Evolutionary conservation across 2,329 filamentous ascomycete species (phyloP), one percentile per base, ranked within the genome.

Genomic region (Alternaria triticina): DNA sequence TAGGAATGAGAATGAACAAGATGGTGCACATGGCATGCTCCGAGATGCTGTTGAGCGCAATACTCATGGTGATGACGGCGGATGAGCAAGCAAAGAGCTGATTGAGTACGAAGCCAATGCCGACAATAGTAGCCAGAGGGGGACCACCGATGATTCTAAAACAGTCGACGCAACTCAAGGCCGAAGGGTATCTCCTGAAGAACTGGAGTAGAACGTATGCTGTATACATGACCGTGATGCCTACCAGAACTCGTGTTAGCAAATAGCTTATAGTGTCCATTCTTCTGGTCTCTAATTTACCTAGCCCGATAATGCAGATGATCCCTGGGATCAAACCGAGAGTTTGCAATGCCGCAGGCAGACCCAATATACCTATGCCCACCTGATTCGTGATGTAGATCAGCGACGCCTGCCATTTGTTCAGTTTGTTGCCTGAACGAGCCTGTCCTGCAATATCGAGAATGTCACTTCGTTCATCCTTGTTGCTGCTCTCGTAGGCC

Each of bases 31-130:
- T 84, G 1, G 85, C 86, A 62, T 89, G 84, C 6, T 86, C 75
- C 11, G 87, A 87, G 47, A 91, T 81, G 56, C 84, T 87, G 71
- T 88, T 87, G 74, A 91, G 86, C 71, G 89, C 89, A 70, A 91
- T 89, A 44, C 59, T 58, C 52, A 69, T 55, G 0, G 64, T 66
- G 23, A 69, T 49, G 12, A 57, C 44, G 10, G 66, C 49, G 1
- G 61, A 66, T 22, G 58, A 30, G 47, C 66, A 68, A 15, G 49
- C 65, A 12, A 68, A 47, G 27, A 55, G 23, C 13, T 64, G 61
- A 11, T 66, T 68, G 8, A 68, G 55, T 0, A 68, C 66, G 15
- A 59, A 60, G 25, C 57, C 64, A 25, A 49, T 52, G 4, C 63
- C 64, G 22, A 66, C 60, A 12, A 61, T 6, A 3, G 58, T 55